Conservation (phyloP, 139 green algal species). For the Chlamydomonas sphaeroides region DNA sequence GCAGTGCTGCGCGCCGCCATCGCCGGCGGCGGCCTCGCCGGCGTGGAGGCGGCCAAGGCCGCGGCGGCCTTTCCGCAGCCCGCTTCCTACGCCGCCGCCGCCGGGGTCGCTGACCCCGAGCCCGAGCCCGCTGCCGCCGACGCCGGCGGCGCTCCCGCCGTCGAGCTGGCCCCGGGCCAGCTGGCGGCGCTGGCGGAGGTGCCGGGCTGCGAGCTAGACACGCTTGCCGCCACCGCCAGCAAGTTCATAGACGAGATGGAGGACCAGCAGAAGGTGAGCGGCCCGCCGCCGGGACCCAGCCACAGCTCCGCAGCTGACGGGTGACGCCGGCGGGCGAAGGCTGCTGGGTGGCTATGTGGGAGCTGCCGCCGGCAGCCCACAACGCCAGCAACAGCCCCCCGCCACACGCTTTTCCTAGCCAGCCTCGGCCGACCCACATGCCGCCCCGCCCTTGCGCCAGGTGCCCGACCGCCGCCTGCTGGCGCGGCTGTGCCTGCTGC, state of each 20-base stretch:
- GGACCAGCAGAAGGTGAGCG: slow-evolving; percentile 48
- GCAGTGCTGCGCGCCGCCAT: slow-evolving; percentile 30
- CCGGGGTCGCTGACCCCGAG: background rate
- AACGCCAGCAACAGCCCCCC: too few species aligned
- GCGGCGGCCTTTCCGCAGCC: too few species aligned
- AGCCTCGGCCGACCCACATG: too few species aligned
- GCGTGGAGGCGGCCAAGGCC: background rate
- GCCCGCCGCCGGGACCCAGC: too few species aligned
- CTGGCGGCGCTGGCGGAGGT: too few species aligned
- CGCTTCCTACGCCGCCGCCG: too few species aligned
- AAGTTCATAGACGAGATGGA: slow-evolving; percentile 77
- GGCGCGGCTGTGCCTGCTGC: slow-evolving; percentile 57
- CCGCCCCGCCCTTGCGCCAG: background rate
- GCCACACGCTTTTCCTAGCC: too few species aligned
- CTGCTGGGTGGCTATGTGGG: too few species aligned
- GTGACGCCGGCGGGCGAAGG: too few species aligned
- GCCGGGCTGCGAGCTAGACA: slow-evolving; percentile 40
- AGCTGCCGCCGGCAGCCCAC: too few species aligned
- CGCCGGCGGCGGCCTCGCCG: background rate
- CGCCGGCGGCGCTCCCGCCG: too few species aligned
- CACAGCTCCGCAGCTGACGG: too few species aligned
- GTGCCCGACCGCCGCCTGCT: slow-evolving; percentile 52
- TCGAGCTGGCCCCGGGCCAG: background rate
- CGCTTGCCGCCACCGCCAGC: slow-evolving; percentile 45
- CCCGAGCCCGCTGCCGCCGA: background rate